Percentiles rank a stretch among this genome's conserved stretches.
These are phyloP conservation scores for Picochlorum costavermella DNA, from an alignment of 139 green algal genomes.

Conservation along the genomic window DNA sequence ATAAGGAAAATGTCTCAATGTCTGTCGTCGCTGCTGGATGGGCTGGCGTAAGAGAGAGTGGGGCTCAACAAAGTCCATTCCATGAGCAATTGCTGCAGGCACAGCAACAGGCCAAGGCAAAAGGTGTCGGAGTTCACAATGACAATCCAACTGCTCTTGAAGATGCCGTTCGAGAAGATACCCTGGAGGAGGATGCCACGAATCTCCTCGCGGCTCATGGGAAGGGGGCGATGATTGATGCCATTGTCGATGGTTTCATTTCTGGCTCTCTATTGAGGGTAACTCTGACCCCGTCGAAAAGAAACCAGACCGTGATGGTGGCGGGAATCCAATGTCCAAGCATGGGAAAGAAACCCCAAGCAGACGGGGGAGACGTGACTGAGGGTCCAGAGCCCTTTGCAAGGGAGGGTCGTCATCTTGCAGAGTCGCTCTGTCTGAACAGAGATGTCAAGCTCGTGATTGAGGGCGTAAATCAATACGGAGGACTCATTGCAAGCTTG, in stretches of 20 bases:
- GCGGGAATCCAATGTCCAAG: slow-evolving; percentile 71
- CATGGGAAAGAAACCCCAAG: slow-evolving; percentile 47
- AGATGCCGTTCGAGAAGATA: slow-evolving; percentile 25
- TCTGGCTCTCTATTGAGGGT: slow-evolving; percentile 69
- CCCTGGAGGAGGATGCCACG: slow-evolving; percentile 40
- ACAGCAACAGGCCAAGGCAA: slow-evolving; percentile 57
- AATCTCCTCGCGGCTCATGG: slow-evolving; percentile 50
- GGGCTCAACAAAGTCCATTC: slow-evolving; percentile 63
- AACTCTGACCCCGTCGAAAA: slow-evolving; percentile 58
- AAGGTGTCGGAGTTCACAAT: slow-evolving; percentile 66
- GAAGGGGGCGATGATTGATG: slow-evolving; percentile 67
- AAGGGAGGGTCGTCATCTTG: slow-evolving; percentile 78
- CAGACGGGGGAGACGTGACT: neutral
- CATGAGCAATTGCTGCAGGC: slow-evolving; percentile 68
- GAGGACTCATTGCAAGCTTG: slow-evolving; percentile 24
- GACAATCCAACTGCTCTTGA: slow-evolving; percentile 53
- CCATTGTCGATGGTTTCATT: slow-evolving; percentile 76
- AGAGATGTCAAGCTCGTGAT: slow-evolving; percentile 37
- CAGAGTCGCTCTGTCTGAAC: slow-evolving; percentile 64
- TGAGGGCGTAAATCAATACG: slow-evolving; percentile 29
- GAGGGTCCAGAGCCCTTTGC: slow-evolving; percentile 65
- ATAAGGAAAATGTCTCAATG: slow-evolving; percentile 72
- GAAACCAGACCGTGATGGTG: slow-evolving; percentile 56
- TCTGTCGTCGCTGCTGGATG: slow-evolving; percentile 61
- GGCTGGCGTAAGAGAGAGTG: slow-evolving; percentile 59